Percentiles rank a stretch among this genome's conserved stretches.
Conservation (phyloP, 495 filamentous ascomycete species). For the Aspergillus heteromorphus region DNA sequence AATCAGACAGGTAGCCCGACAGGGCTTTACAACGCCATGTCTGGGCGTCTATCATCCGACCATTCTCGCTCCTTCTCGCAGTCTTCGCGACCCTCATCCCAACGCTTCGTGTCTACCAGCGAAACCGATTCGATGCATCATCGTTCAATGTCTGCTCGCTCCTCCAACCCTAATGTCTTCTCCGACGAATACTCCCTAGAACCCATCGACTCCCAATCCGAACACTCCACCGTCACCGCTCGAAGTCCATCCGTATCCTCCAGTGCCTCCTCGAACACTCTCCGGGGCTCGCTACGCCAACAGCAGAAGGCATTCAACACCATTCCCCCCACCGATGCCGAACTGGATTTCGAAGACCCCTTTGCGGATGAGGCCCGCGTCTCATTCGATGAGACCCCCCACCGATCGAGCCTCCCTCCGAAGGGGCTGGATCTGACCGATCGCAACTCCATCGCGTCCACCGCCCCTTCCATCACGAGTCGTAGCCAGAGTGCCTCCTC, state of each 20-base stretch:
- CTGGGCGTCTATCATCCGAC: conserved; percentile 39
- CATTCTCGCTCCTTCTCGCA: conserved; percentile 38
- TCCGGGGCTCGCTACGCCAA: conserved; percentile 24
- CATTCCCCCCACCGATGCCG: conserved; percentile 20
- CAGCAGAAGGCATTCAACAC: conserved; percentile 22
- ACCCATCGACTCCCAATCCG: conserved; percentile 32
- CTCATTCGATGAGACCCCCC: conserved; percentile 30
- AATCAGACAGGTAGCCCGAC: conserved; percentile 34
- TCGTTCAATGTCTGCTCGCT: conserved; percentile 31
- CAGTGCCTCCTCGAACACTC: conserved; percentile 31
- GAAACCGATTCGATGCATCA: conserved; percentile 31
- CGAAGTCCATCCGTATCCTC: conserved; percentile 30
- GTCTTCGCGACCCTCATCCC: conserved; percentile 29
- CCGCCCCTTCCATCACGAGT: conserved; percentile 27
- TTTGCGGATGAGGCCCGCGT: conserved; percentile 39
- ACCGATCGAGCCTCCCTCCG: conserved; percentile 37
- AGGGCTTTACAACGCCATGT: conserved; percentile 44
- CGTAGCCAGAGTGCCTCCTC: conserved; percentile 41
- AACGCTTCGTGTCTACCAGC: conserved; percentile 21
- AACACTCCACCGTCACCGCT: conserved; percentile 28
- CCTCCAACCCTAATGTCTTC: conserved; percentile 47
- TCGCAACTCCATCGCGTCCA: conserved; percentile 33
- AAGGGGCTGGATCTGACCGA: conserved; percentile 34
- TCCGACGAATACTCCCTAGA: conserved; percentile 50
- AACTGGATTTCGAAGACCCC: conserved; percentile 28